Evolutionary conservation across 208 protist species (phyloP).

Genomic region (Leishmania lainsoni): DNA sequence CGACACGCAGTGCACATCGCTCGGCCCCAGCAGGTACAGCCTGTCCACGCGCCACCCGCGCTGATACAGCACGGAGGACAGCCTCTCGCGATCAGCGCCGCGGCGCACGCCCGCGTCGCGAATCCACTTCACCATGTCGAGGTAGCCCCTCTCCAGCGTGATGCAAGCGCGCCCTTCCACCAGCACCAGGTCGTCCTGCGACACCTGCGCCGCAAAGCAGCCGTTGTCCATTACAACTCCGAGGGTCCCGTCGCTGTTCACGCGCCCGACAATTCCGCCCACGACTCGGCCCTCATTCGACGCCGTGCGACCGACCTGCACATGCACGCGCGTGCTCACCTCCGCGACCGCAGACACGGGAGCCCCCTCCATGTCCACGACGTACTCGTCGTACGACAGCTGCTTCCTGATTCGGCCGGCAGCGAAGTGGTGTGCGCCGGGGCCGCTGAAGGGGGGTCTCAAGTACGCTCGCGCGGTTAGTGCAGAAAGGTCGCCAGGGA

Average conservation of each 20-base stretch:
- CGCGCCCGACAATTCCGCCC: slow-evolving; percentile 71
- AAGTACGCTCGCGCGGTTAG: slow-evolving; percentile 59
- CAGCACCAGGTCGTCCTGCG: slow-evolving; percentile 58
- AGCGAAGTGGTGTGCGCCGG: slow-evolving; percentile 73
- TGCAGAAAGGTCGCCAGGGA: slow-evolving; percentile 12
- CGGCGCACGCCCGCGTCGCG: slow-evolving; percentile 35
- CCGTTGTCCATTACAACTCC: slow-evolving; percentile 86
- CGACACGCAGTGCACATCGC: slow-evolving; percentile 52
- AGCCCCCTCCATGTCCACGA: slow-evolving; percentile 70
- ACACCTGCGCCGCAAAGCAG: slow-evolving; percentile 64
- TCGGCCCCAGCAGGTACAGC: too few relatives aligned
- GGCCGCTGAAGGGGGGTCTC: slow-evolving; percentile 53
- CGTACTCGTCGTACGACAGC: slow-evolving; percentile 62
- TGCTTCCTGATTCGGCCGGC: slow-evolving; percentile 53
- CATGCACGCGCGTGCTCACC: slow-evolving; percentile 76
- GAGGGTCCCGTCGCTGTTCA: slow-evolving; percentile 88
- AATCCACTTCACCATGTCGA: slow-evolving; percentile 59
- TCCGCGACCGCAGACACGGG: slow-evolving; percentile 75
- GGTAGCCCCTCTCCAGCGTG: slow-evolving; percentile 33
- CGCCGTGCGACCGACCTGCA: slow-evolving; percentile 43
- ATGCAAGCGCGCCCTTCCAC: slow-evolving; percentile 77
- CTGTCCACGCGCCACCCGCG: too few relatives aligned
- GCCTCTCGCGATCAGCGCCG: too few relatives aligned
- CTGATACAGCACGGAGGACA: too few relatives aligned
- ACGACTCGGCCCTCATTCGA: slow-evolving; percentile 45